Conservation (phyloP, 2,329 filamentous ascomycete species). For the Penicillium sp. region DNA sequence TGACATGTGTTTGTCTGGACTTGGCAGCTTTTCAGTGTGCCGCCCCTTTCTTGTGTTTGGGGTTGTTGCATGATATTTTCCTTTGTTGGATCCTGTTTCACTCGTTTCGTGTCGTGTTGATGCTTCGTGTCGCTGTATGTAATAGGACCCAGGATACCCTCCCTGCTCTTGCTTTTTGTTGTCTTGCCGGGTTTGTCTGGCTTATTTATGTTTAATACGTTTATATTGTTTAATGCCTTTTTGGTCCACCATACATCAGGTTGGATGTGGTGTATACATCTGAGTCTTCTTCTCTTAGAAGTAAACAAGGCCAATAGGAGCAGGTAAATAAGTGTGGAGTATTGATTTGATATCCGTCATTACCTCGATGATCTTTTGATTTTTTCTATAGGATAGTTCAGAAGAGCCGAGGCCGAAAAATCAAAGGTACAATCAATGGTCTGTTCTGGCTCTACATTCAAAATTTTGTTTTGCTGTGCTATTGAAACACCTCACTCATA, state of each 20-base stretch:
- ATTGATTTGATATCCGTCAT: too few relatives aligned
- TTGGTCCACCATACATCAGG: background rate
- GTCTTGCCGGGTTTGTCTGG: conserved; percentile 14
- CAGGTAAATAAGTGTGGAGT: background rate
- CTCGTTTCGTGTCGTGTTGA: conserved; percentile 23
- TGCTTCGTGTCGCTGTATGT: conserved; percentile 29
- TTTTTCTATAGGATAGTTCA: too few relatives aligned
- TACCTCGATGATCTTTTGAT: too few relatives aligned
- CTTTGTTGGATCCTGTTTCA: conserved; percentile 32
- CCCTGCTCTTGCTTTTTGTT: conserved; percentile 32
- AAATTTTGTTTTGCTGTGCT: too few relatives aligned
- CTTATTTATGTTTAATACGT: conserved; percentile 32
- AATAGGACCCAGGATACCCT: conserved; percentile 37
- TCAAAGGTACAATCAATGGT: too few relatives aligned
- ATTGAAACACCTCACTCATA: background rate
- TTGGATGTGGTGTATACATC: background rate
- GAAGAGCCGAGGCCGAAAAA: too few relatives aligned
- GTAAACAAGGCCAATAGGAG: background rate
- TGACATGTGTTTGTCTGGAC: background rate
- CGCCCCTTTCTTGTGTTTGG: background rate
- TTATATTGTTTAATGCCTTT: conserved; percentile 24
- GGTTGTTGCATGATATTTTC: conserved; percentile 26
- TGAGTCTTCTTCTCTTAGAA: background rate
- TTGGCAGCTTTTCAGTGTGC: conserved; percentile 3
- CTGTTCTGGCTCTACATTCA: too few relatives aligned